Evolutionary conservation across 2,329 filamentous ascomycete species (phyloP).

Genomic region (Sclerotinia spermophila): DNA sequence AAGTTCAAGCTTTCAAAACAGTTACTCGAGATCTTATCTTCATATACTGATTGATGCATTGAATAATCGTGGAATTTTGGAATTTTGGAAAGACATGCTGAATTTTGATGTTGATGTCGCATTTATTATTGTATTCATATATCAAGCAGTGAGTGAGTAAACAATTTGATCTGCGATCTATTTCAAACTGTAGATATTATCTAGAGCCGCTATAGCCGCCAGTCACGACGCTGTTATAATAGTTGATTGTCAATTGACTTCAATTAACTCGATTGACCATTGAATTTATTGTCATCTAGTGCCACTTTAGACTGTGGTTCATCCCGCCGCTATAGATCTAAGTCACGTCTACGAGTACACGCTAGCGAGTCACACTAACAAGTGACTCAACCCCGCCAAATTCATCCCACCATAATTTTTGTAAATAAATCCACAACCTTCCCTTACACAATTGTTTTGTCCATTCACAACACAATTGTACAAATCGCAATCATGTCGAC

Average conservation of each 20-base stretch:
- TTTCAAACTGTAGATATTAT: not conserved
- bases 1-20: not conserved
- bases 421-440: not conserved
- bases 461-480: not conserved
- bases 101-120: not conserved
- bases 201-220: not conserved
- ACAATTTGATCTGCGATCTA: not conserved
- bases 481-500: conserved; percentile 33
- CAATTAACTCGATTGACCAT: not conserved
- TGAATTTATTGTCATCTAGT: not conserved
- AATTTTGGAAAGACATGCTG: not conserved
- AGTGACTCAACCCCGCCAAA: conserved; percentile 6
- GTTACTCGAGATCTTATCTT: not conserved
- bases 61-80: not conserved
- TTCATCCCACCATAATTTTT: conserved; percentile 5
- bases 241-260: not conserved
- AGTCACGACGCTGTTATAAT: not conserved
- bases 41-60: not conserved
- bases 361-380: not conserved
- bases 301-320: not conserved
- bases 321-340: not conserved
- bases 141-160: not conserved
- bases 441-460: not conserved
- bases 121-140: not conserved
- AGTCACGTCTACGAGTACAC: not conserved